phyloP scores from a whole-genome alignment of 1,139 yeast species.

The Sugiyamaella sp. region DNA sequence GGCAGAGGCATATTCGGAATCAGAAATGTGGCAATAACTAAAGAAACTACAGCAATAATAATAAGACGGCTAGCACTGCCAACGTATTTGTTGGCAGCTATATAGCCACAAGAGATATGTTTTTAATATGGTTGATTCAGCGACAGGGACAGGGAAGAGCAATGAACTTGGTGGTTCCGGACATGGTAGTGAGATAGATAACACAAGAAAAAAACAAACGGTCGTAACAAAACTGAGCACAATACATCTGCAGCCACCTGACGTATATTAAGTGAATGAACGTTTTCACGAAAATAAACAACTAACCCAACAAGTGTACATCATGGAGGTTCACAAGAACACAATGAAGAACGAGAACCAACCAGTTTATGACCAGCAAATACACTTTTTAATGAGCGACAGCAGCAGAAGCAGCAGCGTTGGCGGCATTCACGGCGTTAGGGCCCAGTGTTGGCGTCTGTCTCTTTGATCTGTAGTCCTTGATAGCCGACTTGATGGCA shows the following conservation, averaged over 20 bases:
- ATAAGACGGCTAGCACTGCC: background rate
- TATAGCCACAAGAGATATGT: too few relatives aligned
- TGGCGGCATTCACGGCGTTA: constrained; percentile 32
- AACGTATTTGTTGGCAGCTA: too few relatives aligned
- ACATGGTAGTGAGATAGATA: background rate
- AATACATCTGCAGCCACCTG: too few relatives aligned
- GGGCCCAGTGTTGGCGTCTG: constrained; percentile 44
- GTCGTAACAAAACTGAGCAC: too few relatives aligned
- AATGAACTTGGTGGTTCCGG: too few relatives aligned
- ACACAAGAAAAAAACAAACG: background rate
- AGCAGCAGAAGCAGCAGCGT: constrained; percentile 19
- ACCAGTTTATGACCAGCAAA: background rate
- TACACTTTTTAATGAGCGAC: constrained; percentile 16
- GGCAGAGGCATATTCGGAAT: too few relatives aligned
- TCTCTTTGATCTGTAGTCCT: constrained; percentile 83
- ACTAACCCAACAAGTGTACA: background rate
- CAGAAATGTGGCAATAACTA: too few relatives aligned
- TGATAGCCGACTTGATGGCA: constrained; percentile 95
- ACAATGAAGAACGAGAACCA: background rate
- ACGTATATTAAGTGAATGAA: too few relatives aligned
- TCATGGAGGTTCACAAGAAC: background rate
- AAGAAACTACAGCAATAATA: background rate
- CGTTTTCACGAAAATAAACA: too few relatives aligned
- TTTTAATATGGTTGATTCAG: background rate
- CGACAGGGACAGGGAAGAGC: too few relatives aligned